These are phyloP conservation scores for Lachancea sp. DNA, from an alignment of 805 yeast genomes.

Conservation along the genomic window DNA sequence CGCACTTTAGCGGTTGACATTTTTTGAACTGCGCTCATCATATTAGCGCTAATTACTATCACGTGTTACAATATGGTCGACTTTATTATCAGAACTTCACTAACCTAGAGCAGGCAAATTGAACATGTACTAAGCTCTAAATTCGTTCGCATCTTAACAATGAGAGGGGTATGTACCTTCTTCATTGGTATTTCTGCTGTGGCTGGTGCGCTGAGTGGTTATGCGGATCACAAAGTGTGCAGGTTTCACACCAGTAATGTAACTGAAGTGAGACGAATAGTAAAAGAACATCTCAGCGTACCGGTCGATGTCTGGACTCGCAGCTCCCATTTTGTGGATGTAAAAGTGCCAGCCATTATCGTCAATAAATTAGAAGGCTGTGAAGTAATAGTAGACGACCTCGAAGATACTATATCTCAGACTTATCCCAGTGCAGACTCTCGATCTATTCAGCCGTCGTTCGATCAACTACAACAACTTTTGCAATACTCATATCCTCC, in stretches of 20 bases:
- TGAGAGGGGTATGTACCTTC: slow-evolving; percentile 1
- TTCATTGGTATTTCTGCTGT: background rate
- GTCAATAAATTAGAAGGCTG: slow-evolving; percentile 20
- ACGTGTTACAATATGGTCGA: no score
- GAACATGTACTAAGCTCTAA: no score
- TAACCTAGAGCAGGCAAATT: no score
- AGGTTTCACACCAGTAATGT: slow-evolving; percentile 16
- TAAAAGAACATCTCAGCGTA: background rate
- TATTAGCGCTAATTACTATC: no score
- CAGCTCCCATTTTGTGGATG: slow-evolving; percentile 41
- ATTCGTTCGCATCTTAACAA: no score
- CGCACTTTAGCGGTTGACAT: no score
- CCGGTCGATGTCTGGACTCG: slow-evolving; percentile 45
- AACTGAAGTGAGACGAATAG: background rate
- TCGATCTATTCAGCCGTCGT: slow-evolving; percentile 6
- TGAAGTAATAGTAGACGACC: slow-evolving; percentile 46
- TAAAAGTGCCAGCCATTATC: slow-evolving; percentile 27
- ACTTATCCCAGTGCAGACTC: slow-evolving; percentile 39
- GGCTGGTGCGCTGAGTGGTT: slow-evolving; percentile 9
- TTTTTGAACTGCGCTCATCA: no score
- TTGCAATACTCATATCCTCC: slow-evolving; percentile 3
- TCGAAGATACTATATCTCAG: slow-evolving; percentile 51
- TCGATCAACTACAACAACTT: background rate
- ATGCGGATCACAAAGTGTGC: slow-evolving; percentile 21
- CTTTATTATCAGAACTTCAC: no score